A percentile compares a stretch with the other conserved stretches of the same genome.
Evolutionary conservation across 2,329 filamentous ascomycete genomes (phyloP).

Genomic region (Fusarium anthophilum): DNA sequence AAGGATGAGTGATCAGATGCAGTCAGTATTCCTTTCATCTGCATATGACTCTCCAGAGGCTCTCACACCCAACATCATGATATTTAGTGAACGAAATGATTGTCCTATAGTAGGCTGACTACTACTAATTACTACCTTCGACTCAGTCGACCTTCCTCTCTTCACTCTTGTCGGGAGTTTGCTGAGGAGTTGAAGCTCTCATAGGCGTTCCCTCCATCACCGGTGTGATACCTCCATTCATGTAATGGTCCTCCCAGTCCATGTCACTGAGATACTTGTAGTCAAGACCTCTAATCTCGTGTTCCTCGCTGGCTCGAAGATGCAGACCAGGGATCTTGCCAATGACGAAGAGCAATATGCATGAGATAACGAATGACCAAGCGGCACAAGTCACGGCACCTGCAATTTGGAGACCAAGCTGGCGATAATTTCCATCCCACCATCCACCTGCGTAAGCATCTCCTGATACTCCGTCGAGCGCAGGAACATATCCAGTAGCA

Average conservation of each 20-base stretch:
- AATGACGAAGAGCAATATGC: slow-evolving; percentile 62
- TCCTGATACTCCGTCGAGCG: slow-evolving; percentile 60
- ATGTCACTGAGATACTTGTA: slow-evolving; percentile 43
- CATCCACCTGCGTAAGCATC: slow-evolving; percentile 57
- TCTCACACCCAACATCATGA: not conserved
- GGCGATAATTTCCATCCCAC: slow-evolving; percentile 62
- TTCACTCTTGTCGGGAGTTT: not conserved
- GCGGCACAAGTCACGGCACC: slow-evolving; percentile 64
- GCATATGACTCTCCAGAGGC: not conserved
- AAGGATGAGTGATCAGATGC: rapidly evolving
- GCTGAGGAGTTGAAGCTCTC: slow-evolving; percentile 10
- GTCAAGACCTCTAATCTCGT: slow-evolving; percentile 64
- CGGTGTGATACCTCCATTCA: slow-evolving; percentile 25
- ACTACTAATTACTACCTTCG: not conserved
- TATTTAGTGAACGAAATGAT: not conserved
- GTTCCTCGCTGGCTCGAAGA: slow-evolving; percentile 63
- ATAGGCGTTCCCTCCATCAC: slow-evolving; percentile 27
- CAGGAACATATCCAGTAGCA: slow-evolving; percentile 58
- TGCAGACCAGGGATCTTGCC: slow-evolving; percentile 67
- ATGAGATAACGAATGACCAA: slow-evolving; percentile 64
- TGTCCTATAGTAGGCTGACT: not conserved
- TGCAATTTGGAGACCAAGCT: slow-evolving; percentile 66
- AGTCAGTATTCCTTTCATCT: too few relatives aligned
- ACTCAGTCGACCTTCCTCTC: slow-evolving; percentile 18
- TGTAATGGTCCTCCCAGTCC: slow-evolving; percentile 37